Conservation (phyloP, 106 monocot genomes). For the Platanthera zijinensis region DNA sequence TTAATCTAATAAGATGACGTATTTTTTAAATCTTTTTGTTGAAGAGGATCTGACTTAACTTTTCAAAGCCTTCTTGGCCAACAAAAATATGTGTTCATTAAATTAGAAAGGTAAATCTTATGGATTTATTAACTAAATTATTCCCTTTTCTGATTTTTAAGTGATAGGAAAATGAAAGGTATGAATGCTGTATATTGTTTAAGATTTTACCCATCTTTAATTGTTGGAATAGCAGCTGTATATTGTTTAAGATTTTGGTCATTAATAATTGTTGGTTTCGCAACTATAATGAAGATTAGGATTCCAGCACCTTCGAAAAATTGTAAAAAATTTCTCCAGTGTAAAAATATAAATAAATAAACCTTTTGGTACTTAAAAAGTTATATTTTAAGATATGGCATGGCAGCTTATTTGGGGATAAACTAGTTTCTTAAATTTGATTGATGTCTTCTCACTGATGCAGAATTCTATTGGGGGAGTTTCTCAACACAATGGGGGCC, state of each 20-base stretch:
- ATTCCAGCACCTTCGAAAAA: background rate
- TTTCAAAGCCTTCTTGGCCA: background rate
- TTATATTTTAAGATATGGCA: background rate
- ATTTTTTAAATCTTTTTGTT: background rate
- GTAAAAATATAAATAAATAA: background rate
- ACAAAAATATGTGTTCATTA: background rate
- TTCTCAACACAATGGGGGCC: slow-evolving; percentile 82
- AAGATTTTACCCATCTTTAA: background rate
- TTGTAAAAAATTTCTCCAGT: background rate
- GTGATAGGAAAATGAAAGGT: background rate
- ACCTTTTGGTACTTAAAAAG: background rate
- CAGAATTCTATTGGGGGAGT: slow-evolving; percentile 97
- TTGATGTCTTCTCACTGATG: slow-evolving; percentile 14
- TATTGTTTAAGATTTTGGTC: too few species aligned
- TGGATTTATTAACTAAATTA: background rate
- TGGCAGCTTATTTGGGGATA: background rate
- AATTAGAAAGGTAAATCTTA: background rate
- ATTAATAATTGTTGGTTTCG: too few species aligned
- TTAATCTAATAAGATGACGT: background rate
- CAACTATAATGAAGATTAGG: background rate
- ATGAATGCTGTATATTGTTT: background rate
- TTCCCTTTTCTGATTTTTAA: background rate
- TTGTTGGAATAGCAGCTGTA: background rate
- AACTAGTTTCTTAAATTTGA: background rate
- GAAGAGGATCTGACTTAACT: background rate